Base-by-base conservation (phyloP, 345 rosid genomes). In the Melaleuca alternifolia region DNA sequence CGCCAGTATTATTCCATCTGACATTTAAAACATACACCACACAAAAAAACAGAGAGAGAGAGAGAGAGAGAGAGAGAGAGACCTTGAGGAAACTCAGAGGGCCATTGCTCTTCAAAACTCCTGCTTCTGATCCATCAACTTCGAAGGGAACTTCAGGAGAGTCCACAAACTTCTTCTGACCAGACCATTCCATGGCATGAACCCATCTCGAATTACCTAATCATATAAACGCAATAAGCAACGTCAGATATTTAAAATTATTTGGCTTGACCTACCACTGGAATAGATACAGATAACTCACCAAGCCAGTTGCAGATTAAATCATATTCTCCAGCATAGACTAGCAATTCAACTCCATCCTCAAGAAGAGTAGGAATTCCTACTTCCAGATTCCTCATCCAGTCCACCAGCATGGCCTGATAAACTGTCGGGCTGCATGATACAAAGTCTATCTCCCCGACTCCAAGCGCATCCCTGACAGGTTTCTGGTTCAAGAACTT, bases 301-400 rank as follows among this genome's bases (percentile, higher is more conserved):
- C 99, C 99, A 44, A 98, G 95, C 99, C 99, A 98, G 89, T 98
- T 98, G 97, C 99, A 98, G 90, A 98, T 96, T 90, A 98, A 97
- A 93, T 98, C 99, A 85, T 98, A 98, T 87, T 98, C 99, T 85
- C 99, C 99, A 1, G 99, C 98, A 89, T 98, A 98, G 50, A 98
- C 93, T 50, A 98, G 99, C 90, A 98, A 87, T 87, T 94, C 90
- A 90, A 98, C 88, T 87, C 99, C 98, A 85, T 98, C 99, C 92
- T 96, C 96, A 4, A 98, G 96, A 79, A 98, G 99, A 26, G 92
- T 85, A 59, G 99, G 99, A 90, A 98, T 98, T 81, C 99, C 96
- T 7, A 89, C 93, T 93, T 98, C 99, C 5, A 96, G 96, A 89
- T 98, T 94, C 89, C 98, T 94, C 99, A 98, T 98, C 96, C 98